A percentile compares a stretch with the other conserved stretches of the same genome.
Conservation (phyloP, 2,329 filamentous ascomycete species). For the Monilinia fructicola region DNA sequence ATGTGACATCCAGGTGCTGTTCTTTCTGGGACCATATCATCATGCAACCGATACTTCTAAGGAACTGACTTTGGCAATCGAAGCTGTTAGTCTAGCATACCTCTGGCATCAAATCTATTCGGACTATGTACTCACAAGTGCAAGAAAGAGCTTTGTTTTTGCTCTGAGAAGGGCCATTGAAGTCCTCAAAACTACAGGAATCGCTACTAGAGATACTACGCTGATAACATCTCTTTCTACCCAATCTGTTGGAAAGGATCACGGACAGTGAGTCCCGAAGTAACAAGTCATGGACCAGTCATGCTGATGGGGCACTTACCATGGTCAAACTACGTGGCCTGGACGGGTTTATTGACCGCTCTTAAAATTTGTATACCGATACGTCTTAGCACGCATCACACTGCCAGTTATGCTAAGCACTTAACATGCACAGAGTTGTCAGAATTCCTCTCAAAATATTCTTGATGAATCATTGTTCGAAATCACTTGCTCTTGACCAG, state of each 20-base stretch:
- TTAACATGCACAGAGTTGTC: conserved; percentile 23
- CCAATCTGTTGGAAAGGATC: conserved; percentile 23
- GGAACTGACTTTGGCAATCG: conserved; percentile 14
- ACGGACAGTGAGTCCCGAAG: background rate
- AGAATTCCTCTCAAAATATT: conserved; percentile 26
- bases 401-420: conserved; percentile 21
- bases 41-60: background rate
- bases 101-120: conserved; percentile 20
- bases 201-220: conserved; percentile 3
- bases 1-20: conserved; percentile 17
- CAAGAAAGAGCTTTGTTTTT: conserved; percentile 17
- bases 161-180: conserved; percentile 17
- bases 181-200: background rate
- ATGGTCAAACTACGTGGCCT: conserved; percentile 31
- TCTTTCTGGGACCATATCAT: conserved; percentile 7
- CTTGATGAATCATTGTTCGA: background rate
- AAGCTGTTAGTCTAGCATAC: conserved; percentile 25
- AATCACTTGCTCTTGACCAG: background rate
- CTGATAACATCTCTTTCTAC: conserved; percentile 24
- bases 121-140: background rate
- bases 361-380: conserved; percentile 1
- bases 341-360: background rate
- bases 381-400: conserved; percentile 18
- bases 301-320: conserved; percentile 45
- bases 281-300: conserved; percentile 29